Evolutionary conservation across 805 yeast genomes (phyloP), one percentile per base, ranked within the genome.

Genomic region (Brettanomyces naardenensis): DNA sequence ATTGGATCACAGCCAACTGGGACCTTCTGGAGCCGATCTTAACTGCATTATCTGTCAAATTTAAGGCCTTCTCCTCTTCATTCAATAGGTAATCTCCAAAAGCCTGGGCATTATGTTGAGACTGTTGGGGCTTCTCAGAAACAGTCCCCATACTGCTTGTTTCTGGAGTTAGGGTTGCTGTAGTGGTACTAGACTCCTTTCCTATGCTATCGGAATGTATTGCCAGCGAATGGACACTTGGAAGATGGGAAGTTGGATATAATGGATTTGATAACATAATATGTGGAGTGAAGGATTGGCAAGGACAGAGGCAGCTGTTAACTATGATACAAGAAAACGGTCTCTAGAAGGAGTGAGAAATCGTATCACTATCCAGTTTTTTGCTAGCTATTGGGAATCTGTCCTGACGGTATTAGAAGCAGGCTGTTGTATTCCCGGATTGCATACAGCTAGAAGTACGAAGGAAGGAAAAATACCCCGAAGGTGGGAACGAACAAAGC

Each of bases 21-120:
- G 95, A 86, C 58, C 81, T 80, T 58, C 98, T 76, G 19, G 97
- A 95, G 26, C 97, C 98, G 21, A 92, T 80, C 40, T 64, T 55
- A 15, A 62, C 49, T 4, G 37, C 43, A 25, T 41, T 39, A 6
- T 27, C 27, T 3, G 23, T 19, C n/a, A 37, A 17, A n/a, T 31
- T 17, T 9, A 35, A 21, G 28, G 17, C 33, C 33, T 20, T 28
- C 19, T 35, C 38, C 15, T 31, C 36, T 3, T 19, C 25, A 13
- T 19, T 33, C 28, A 33, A 9, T 29, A 33, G 13, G 18, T 33
- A 33, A 17, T 33, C 36, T 5, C 36, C 28, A 21, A 33, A 25
- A 26, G 28, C 36, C 19, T 20, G n/a, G 4, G 36, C n/a, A 17
- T 11, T 25, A 2, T 23, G 15, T 13, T 23, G 19, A 6, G 21